Conservation (phyloP, 2,329 filamentous ascomycete genomes). For the Sodiomyces alkalinus region DNA sequence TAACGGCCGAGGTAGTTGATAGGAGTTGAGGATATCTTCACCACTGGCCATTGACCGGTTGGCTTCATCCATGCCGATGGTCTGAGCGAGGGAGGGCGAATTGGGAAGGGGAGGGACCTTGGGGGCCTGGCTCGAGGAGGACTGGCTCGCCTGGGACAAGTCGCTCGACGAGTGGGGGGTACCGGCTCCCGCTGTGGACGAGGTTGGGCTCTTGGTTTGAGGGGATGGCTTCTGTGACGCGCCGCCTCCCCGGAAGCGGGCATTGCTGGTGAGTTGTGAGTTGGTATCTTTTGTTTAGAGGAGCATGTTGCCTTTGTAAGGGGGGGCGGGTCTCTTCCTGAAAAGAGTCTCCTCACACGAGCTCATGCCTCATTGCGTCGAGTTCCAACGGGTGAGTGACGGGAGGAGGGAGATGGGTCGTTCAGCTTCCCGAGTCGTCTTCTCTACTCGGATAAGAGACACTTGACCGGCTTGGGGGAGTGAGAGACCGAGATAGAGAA, state of each 20-base stretch:
- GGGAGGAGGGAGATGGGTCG: too few relatives aligned
- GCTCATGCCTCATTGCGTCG: too few relatives aligned
- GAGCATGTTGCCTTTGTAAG: too few relatives aligned
- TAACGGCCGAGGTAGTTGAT: slow-evolving; percentile 49
- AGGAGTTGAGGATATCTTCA: slow-evolving; percentile 41
- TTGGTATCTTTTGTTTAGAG: slow-evolving; percentile 8
- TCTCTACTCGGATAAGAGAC: too few relatives aligned
- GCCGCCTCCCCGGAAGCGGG: slow-evolving; percentile 41
- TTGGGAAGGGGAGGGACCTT: slow-evolving; percentile 46
- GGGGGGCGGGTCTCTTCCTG: too few relatives aligned
- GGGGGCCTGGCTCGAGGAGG: slow-evolving; percentile 36
- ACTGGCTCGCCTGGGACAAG: slow-evolving; percentile 31
- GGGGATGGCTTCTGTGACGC: slow-evolving; percentile 24
- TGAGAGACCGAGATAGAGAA: too few relatives aligned
- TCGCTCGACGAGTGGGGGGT: slow-evolving; percentile 29
- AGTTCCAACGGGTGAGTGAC: too few relatives aligned
- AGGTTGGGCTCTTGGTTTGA: slow-evolving; percentile 35
- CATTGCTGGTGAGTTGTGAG: slow-evolving; percentile 26
- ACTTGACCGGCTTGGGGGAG: too few relatives aligned
- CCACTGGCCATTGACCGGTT: slow-evolving; percentile 28
- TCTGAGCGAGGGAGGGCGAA: slow-evolving; percentile 49
- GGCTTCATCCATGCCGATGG: slow-evolving; percentile 53
- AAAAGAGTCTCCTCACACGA: too few relatives aligned
- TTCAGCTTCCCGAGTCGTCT: too few relatives aligned
- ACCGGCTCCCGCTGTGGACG: slow-evolving; percentile 30